Percentiles rank a stretch among this genome's conserved stretches.
These are phyloP conservation scores for Microsporum ferrugineum DNA, from an alignment of 2,329 filamentous ascomycete genomes.

Conservation along the genomic window DNA sequence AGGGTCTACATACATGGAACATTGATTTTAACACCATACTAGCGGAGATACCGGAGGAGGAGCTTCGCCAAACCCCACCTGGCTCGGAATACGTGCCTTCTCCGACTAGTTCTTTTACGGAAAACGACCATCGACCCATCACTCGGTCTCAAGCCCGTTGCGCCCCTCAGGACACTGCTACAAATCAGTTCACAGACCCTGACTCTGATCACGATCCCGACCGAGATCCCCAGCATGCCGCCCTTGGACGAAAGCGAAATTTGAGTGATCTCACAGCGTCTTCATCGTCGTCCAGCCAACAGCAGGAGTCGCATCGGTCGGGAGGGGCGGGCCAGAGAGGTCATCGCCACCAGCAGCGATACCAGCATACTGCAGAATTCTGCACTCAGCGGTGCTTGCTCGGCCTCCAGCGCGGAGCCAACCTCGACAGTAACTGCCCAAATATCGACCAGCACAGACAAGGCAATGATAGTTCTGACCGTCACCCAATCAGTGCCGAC, in stretches of 20 bases:
- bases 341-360: background rate
- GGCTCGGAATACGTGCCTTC: too few species aligned
- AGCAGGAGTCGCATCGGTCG: background rate
- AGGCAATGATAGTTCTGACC: constrained; percentile 8
- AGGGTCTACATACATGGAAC: too few species aligned
- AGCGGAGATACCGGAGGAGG: too few species aligned
- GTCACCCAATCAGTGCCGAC: constrained; percentile 14
- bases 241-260: background rate
- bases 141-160: constrained; percentile 16
- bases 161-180: constrained; percentile 11
- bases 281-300: background rate
- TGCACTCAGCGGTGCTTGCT: constrained; percentile 22
- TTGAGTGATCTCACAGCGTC: background rate
- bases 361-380: constrained; percentile 15
- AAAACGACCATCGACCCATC: constrained; percentile 12
- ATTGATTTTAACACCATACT: too few species aligned
- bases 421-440: constrained; percentile 19
- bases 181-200: constrained; percentile 12
- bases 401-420: constrained; percentile 15
- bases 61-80: too few species aligned
- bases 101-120: constrained; percentile 6
- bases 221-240: background rate
- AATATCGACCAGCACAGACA: constrained; percentile 18
- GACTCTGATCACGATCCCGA: background rate
- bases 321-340: background rate